These are phyloP conservation scores for Globisporangium takayamanum DNA, from an alignment of 352 stramenopile genomes.

Conservation along the genomic window DNA sequence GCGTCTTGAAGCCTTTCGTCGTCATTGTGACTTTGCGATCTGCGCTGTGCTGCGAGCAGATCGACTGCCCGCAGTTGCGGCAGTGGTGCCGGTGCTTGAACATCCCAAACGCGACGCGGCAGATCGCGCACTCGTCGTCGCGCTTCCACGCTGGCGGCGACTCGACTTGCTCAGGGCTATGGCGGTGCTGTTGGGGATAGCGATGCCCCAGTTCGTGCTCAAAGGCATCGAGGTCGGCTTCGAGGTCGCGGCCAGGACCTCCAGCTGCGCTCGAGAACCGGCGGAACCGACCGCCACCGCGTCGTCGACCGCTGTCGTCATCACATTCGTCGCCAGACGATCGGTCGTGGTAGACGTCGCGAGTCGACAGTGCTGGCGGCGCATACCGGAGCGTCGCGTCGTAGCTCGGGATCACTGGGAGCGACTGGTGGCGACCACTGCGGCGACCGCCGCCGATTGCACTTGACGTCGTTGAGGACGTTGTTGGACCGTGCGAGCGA, in stretches of 20 bases:
- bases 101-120: slow-evolving; percentile 66
- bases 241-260: slow-evolving; percentile 5
- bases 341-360: slow-evolving; percentile 10
- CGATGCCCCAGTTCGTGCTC: background rate
- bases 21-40: slow-evolving; percentile 75
- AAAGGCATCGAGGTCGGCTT: slow-evolving; percentile 2
- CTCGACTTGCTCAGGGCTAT: slow-evolving; percentile 22
- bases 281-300: slow-evolving; percentile 16
- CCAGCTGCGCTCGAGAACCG: slow-evolving; percentile 7
- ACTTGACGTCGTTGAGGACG: background rate
- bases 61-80: slow-evolving; percentile 77
- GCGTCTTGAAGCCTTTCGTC: slow-evolving; percentile 65
- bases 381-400: slow-evolving; percentile 13
- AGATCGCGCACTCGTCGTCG: slow-evolving; percentile 75
- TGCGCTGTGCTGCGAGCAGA: slow-evolving; percentile 76
- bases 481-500: slow-evolving; percentile 2
- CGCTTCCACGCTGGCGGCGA: slow-evolving; percentile 67
- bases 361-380: background rate
- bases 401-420: slow-evolving; percentile 51
- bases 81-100: slow-evolving; percentile 85
- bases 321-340: slow-evolving; percentile 16
- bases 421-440: slow-evolving; percentile 35
- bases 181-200: no score
- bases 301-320: slow-evolving; percentile 12
- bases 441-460: background rate